These are phyloP conservation scores for Silybum marianum DNA, from an alignment of 129 eudicot genomes.

Conservation along the genomic window DNA sequence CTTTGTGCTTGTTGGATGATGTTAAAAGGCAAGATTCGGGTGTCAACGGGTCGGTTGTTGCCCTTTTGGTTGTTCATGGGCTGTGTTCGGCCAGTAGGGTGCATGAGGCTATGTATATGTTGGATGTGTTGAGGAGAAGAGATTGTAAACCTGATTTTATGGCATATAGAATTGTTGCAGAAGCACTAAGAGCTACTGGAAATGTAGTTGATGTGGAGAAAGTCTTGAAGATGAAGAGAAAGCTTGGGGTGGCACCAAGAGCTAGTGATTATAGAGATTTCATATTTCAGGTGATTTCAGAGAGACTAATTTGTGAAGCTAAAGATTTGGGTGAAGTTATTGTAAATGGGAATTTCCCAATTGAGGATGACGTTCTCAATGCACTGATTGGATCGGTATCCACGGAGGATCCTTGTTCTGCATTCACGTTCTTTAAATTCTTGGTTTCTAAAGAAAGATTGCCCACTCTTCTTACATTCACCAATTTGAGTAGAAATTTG, in stretches of 20 bases:
- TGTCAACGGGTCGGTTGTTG: constrained; percentile 67
- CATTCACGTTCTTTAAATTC: constrained; percentile 59
- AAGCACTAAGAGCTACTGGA: constrained; percentile 51
- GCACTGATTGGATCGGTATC: constrained; percentile 83
- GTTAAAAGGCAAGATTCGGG: constrained; percentile 38
- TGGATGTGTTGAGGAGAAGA: constrained; percentile 64
- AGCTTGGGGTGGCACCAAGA: constrained; percentile 90
- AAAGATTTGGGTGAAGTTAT: constrained; percentile 75
- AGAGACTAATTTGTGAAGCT: constrained; percentile 63
- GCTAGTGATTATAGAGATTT: constrained; percentile 60
- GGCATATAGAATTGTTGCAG: constrained; percentile 87
- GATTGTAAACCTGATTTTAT: constrained; percentile 91
- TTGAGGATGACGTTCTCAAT: constrained; percentile 73
- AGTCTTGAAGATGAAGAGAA: constrained; percentile 78
- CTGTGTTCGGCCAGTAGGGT: constrained; percentile 52
- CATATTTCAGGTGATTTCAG: constrained; percentile 56
- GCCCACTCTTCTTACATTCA: constrained; percentile 66
- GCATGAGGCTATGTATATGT: constrained; percentile 47
- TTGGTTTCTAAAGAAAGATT: constrained; percentile 50
- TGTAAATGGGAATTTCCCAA: constrained; percentile 63
- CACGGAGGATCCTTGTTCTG: constrained; percentile 47
- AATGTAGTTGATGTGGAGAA: constrained; percentile 46
- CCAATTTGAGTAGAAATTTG: constrained; percentile 61
- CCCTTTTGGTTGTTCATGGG: constrained; percentile 78
- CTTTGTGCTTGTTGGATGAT: constrained; percentile 53